Evolutionary conservation across 2,329 filamentous ascomycete genomes (phyloP).

Genomic region (Capronia epimyces): DNA sequence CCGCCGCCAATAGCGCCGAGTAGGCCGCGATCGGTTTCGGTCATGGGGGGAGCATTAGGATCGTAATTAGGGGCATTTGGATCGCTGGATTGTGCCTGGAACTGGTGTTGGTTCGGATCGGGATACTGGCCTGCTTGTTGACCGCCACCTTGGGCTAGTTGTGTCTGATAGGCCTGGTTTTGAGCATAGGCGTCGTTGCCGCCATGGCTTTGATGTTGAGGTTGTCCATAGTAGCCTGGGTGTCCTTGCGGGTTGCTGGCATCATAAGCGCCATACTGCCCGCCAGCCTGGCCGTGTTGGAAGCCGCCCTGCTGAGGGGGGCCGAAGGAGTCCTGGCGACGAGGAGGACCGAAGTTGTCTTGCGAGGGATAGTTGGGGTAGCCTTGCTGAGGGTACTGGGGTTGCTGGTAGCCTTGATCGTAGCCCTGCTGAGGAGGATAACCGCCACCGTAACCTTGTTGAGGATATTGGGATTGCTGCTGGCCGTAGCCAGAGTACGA

Average conservation of each 20-base stretch:
- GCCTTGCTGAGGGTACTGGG: slow-evolving; percentile 33
- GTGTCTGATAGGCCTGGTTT: slow-evolving; percentile 25
- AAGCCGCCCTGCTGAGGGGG: slow-evolving; percentile 43
- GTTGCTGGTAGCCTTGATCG: slow-evolving; percentile 33
- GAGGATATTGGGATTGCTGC: slow-evolving; percentile 31
- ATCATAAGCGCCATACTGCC: slow-evolving; percentile 34
- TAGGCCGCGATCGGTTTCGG: slow-evolving; percentile 53
- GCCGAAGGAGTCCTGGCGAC: slow-evolving; percentile 34
- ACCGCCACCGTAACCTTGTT: slow-evolving; percentile 30
- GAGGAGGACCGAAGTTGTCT: slow-evolving; percentile 43
- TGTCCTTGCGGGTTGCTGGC: slow-evolving; percentile 35
- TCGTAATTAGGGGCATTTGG: slow-evolving; percentile 40
- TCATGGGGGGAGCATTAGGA: slow-evolving; percentile 38
- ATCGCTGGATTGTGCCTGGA: slow-evolving; percentile 33
- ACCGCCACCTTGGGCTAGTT: slow-evolving; percentile 13
- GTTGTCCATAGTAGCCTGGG: slow-evolving; percentile 35
- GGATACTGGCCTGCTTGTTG: slow-evolving; percentile 15
- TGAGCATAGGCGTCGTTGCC: slow-evolving; percentile 24
- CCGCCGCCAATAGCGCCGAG: slow-evolving; percentile 54
- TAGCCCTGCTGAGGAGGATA: slow-evolving; percentile 32
- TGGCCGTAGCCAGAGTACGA: slow-evolving; percentile 34
- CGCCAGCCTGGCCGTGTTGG: slow-evolving; percentile 41
- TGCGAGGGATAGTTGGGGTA: slow-evolving; percentile 33
- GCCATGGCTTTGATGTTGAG: slow-evolving; percentile 11
- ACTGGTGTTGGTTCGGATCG: slow-evolving; percentile 24